Base-by-base conservation (phyloP, 2,329 filamentous ascomycete genomes). In the Fusarium sp. region DNA sequence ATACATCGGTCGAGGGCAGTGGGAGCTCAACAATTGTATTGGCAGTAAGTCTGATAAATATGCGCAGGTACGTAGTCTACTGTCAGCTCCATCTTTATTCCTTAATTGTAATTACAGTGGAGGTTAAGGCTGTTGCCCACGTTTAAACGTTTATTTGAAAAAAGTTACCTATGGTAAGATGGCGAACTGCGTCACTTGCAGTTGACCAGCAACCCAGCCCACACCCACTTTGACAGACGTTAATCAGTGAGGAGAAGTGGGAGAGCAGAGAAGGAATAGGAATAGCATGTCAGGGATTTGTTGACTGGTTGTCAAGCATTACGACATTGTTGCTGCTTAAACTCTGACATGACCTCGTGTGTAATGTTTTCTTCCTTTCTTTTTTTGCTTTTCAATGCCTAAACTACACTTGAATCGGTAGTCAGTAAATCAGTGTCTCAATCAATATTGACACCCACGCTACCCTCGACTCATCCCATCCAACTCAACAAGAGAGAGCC, bases 121-220 rank as follows among this genome's bases (percentile, higher is more conserved):
- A 7, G 16, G 33, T 18, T 28, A 13, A n/a, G 28, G 11, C 8
- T 8, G 41, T 30, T 38, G 9, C n/a, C 20, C 34, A 28, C 33
- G 16, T 23, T 23, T 23, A 23, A 23, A 23, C 23, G 23, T 16
- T 51, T 26, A 20, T 49, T 30, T 33, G 11, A 18, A 45, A 26
- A 30, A 26, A 41, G 38, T 26, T 23, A 23, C 5, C 23, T 41
- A 26, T 41, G 38, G 15, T 11, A 62, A 62, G 59, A 28, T 23
- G 51, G 63, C 57, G 36, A 18, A 54, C 42, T 69, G 56, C 62
- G 30, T 67, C 49, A 62, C 60, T 61, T 47, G 56, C 38, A 64
- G 38, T 41, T 53, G 18, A 37, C 40, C 44, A 30, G 31, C 34
- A 49, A 55, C 38, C 33, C 40, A 61, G 50, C 50, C 55, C 55